phyloP scores from a whole-genome alignment of 2,329 filamentous ascomycete genomes.

The Ophiostoma australiae region DNA sequence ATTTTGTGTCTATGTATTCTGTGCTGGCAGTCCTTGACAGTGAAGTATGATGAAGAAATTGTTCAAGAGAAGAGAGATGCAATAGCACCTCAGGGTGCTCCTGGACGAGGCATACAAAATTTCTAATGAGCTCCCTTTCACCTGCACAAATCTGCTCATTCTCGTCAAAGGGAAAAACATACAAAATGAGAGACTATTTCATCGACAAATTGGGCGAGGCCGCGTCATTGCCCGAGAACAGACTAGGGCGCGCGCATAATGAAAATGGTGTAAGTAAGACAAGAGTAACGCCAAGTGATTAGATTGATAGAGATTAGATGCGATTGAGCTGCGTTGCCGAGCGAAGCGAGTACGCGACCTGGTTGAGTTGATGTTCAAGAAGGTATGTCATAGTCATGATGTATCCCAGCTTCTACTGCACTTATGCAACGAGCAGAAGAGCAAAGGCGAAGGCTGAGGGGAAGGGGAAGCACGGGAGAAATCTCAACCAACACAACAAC shows the following conservation, averaged over 20 bases:
- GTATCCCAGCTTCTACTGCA: not conserved
- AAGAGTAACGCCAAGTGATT: conserved; percentile 6
- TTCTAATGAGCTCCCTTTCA: not conserved
- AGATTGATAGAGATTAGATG: not conserved
- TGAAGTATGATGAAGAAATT: not conserved
- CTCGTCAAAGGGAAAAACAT: not conserved
- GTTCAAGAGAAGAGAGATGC: not conserved
- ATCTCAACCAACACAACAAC: too few relatives aligned
- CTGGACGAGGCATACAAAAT: not conserved
- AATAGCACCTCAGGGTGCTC: not conserved
- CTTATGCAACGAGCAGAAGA: too few relatives aligned
- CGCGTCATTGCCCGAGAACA: conserved; percentile 10
- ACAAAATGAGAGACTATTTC: not conserved
- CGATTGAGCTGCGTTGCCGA: not conserved
- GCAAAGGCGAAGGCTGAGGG: too few relatives aligned
- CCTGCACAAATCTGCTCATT: not conserved
- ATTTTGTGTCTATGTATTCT: not conserved
- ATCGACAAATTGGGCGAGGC: not conserved
- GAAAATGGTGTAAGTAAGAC: not conserved
- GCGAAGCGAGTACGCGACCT: not conserved
- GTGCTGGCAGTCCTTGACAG: not conserved
- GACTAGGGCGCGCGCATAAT: not conserved
- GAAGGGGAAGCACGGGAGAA: too few relatives aligned
- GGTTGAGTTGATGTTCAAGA: not conserved
- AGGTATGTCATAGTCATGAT: not conserved